A percentile compares a stretch with the other conserved stretches of the same genome.
These are phyloP conservation scores for Saksenaea oblongispora DNA, from an alignment of 371 early-diverging fungal genomes.

Conservation along the genomic window DNA sequence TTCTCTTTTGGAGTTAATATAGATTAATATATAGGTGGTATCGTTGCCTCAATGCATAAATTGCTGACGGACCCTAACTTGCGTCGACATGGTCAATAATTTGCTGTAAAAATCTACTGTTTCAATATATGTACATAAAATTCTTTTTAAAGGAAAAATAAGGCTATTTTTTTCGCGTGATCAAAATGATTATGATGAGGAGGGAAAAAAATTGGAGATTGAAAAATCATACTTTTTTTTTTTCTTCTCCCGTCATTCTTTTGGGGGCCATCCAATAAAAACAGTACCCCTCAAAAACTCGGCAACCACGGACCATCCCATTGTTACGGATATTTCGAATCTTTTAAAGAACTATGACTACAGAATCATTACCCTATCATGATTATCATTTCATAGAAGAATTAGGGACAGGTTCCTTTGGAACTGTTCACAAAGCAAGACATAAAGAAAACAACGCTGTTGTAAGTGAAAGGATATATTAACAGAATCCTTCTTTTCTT, in stretches of 20 bases:
- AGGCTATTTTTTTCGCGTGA: neutral
- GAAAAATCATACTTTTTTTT: neutral
- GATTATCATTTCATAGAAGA: constrained; percentile 75
- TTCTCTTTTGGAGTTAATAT: neutral
- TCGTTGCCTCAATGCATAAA: constrained; percentile 12
- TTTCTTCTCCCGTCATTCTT: neutral
- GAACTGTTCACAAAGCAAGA: constrained; percentile 79
- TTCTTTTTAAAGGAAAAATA: neutral
- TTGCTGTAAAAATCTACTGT: neutral
- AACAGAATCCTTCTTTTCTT: neutral
- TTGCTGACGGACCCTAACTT: constrained; percentile 10
- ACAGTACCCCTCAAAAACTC: neutral
- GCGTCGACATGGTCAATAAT: constrained; percentile 7
- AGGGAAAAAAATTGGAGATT: neutral
- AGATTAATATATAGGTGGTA: constrained; percentile 3
- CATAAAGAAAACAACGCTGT: constrained; percentile 68
- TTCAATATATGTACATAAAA: neutral
- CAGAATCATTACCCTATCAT: constrained; percentile 30
- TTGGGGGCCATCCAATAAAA: neutral
- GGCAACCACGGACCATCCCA: constrained; percentile 2
- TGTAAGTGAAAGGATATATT: constrained; percentile 60
- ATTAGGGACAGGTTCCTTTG: constrained; percentile 92
- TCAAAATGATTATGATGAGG: neutral
- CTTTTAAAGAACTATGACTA: constrained; percentile 12
- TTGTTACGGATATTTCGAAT: neutral